Base-by-base conservation (phyloP, 2,329 filamentous ascomycete genomes). In the Leptographium procerum region DNA sequence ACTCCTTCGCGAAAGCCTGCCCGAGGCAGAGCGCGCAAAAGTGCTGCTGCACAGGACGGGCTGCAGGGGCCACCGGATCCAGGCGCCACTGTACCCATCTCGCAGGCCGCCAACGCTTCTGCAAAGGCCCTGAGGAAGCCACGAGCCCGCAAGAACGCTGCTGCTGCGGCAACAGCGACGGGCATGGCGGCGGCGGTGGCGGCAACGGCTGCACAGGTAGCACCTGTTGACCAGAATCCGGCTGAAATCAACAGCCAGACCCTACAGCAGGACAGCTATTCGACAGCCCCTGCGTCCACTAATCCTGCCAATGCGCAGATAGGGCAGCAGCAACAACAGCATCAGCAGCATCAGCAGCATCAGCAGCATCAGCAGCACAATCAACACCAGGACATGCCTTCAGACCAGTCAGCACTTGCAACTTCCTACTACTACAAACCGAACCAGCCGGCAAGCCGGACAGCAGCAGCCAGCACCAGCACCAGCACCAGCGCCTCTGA, bases 321-420 rank as follows among this genome's bases (percentile, higher is more conserved):
- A 6, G 7, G 28, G 4, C 50, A n/a, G 28, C 52, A 54, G 31
- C 36, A 67, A 66, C 55, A 33, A 36, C 8, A 64, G 58, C 66
- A 56, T 62, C 67, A 19, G 58, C 59, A 47, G 14, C 36, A 40
- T 3, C 36, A 40, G 36, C 36, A 40, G 14, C 36, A 40, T 14
- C 36, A 36, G 5, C n/a, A n/a, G n/a, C n/a, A n/a, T n/a, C n/a
- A n/a, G 34, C 34, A 9, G 40, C 3, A 43, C 40, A 43, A 19
- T 19, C 8, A n/a, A 9, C 19, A 8, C 13, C 31, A 33, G 31
- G 10, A 33, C 31, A 33, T 33, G 31, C 24, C 43, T 14, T 45
- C 43, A 2, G 43, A 22, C 47, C 47, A 29, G 9, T 14, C 10
- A 28, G 3, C 47, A 11, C 22, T 22, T 3, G n/a, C 45, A 5